phyloP scores from a whole-genome alignment of 2,329 filamentous ascomycete species.

The Atkinsonella hypoxylon region DNA sequence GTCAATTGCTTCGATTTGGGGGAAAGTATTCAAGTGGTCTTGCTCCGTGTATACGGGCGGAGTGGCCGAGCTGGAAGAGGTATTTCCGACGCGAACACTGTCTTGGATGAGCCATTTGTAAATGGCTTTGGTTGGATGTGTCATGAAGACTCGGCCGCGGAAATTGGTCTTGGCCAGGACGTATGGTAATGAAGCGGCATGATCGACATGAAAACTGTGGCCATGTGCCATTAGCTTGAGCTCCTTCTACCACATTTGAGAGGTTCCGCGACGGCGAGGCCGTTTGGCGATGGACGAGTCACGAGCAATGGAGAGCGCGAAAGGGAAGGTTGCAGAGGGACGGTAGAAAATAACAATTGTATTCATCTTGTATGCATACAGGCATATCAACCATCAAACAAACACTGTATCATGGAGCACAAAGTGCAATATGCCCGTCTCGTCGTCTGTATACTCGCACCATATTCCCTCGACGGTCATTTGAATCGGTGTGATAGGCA shows the following conservation, averaged over 20 bases:
- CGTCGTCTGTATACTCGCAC: background rate
- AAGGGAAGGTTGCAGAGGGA: constrained; percentile 6
- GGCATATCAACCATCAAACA: constrained; percentile 12
- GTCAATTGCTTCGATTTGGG: constrained; percentile 91
- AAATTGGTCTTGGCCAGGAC: constrained; percentile 98
- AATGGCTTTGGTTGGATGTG: constrained; percentile 96
- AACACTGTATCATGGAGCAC: background rate
- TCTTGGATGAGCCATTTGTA: constrained; percentile 99
- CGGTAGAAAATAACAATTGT: constrained; percentile 20
- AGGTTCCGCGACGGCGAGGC: background rate
- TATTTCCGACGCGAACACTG: constrained; percentile 78
- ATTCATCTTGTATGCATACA: constrained; percentile 23
- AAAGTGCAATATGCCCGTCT: background rate
- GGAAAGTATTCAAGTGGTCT: constrained; percentile 87
- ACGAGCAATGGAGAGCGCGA: background rate
- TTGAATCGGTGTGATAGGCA: background rate
- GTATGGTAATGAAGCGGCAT: constrained; percentile 96
- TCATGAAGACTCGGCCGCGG: constrained; percentile 95
- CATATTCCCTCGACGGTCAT: background rate
- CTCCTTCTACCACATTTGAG: background rate
- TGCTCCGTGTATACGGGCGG: constrained; percentile 88
- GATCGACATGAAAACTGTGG: constrained; percentile 81
- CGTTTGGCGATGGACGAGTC: background rate
- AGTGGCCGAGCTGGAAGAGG: constrained; percentile 48
- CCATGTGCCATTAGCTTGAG: constrained; percentile 7